Base-by-base conservation (phyloP, 805 yeast genomes). In the Lipomyces yamadae region DNA sequence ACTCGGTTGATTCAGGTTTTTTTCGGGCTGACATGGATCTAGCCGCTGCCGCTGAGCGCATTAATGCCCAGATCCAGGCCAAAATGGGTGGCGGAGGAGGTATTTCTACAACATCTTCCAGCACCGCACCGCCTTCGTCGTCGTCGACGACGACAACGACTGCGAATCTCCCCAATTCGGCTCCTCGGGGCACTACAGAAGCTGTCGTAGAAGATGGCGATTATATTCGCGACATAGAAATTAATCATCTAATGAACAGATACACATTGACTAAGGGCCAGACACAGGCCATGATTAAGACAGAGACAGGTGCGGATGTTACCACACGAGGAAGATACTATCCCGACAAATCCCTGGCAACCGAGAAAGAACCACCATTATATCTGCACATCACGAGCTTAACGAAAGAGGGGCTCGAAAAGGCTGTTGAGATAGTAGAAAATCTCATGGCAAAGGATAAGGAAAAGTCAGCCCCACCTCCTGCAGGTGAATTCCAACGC, bases 341-440 rank as follows among this genome's bases (percentile, higher is more conserved):
- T 56, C 79, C 80, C n/a, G 79, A 77, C 59, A 66, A 71, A 50
- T 59, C 74, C 5, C 65, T 66, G 65, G 78, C 80, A 3, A 74
- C 78, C 2, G 74, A 68, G 30, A 60, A 64, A 34, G 76, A 75
- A 32, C 79, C 80, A 8, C 74, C 78, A 10, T 59, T 77, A 32
- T 74, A 74, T 58, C 70, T 77, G 24, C 73, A 70, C 53, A 90
- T 92, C 29, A 91, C 91, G 74, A 97, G 91, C 75, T 87, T 89
- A 70, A 62, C 69, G 5, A 66, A 75, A 45, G 75, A 72, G 24
- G 64, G 72, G 4, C 64, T 77, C n/a, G 85, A 82, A 71, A 89
- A 89, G 76, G 93, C 97, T 1, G 75, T 82, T 42, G 74, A 79
- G n/a, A 88, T 85, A 57, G 95, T 90, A 18, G 81, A 86, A 11